Percentiles rank a stretch among this genome's conserved stretches.
Evolutionary conservation across 306 rosid genomes (phyloP).

Genomic region (Fragaria ananassa): DNA sequence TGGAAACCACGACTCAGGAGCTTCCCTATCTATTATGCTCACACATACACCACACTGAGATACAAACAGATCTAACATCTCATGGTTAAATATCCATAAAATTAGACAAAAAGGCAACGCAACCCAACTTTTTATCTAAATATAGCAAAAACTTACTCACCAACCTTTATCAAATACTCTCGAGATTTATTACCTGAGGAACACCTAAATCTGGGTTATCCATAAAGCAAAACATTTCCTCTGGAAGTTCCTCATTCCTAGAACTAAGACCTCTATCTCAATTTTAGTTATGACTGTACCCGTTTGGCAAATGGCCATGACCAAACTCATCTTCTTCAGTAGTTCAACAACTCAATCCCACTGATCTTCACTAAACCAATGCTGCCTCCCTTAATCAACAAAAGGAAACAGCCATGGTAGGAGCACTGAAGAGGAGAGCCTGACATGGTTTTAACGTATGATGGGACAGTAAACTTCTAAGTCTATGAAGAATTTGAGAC

Average conservation of each 20-base stretch:
- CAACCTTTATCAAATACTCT: background rate
- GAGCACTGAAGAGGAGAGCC: background rate
- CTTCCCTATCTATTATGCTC: background rate
- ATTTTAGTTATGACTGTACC: background rate
- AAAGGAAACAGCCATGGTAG: background rate
- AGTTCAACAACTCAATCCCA: slow-evolving; percentile 5
- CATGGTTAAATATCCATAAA: background rate
- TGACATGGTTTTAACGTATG: background rate
- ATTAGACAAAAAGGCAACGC: background rate
- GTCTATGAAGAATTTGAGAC: slow-evolving; percentile 7
- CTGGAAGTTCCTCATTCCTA: background rate
- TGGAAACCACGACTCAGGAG: background rate
- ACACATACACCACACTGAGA: background rate
- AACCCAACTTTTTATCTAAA: background rate
- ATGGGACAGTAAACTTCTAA: background rate
- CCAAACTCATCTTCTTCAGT: slow-evolving; percentile 1
- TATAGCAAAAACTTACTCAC: background rate
- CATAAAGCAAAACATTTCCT: background rate
- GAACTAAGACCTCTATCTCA: background rate
- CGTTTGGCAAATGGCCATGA: background rate
- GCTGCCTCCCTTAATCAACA: background rate
- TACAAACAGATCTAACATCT: background rate
- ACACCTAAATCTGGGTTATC: slow-evolving; percentile 3
- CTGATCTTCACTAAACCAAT: background rate
- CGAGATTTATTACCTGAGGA: background rate